A percentile compares a stretch with the other conserved stretches of the same genome.
These are phyloP conservation scores for Fusarium bulbicola DNA, from an alignment of 2,329 filamentous ascomycete species.

Conservation along the genomic window DNA sequence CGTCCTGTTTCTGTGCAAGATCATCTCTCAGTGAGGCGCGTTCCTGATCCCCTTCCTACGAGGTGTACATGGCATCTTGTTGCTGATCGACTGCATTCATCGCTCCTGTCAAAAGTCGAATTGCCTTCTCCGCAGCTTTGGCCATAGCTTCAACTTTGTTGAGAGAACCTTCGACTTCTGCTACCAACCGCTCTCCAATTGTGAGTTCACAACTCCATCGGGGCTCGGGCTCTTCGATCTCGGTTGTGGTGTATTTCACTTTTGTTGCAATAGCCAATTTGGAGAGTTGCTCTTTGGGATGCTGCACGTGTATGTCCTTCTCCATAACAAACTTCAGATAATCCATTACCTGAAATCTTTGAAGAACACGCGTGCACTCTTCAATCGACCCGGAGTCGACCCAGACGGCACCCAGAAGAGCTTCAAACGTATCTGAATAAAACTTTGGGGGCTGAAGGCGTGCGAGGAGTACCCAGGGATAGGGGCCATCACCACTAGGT, in stretches of 20 bases:
- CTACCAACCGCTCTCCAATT: conserved; percentile 58
- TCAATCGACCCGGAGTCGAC: conserved; percentile 76
- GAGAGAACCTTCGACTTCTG: conserved; percentile 56
- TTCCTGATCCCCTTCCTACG: neutral
- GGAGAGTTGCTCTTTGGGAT: conserved; percentile 76
- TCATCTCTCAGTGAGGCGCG: neutral
- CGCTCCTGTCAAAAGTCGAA: conserved; percentile 47
- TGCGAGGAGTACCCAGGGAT: conserved; percentile 81
- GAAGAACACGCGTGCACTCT: conserved; percentile 68
- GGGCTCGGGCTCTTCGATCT: conserved; percentile 29
- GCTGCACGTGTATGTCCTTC: conserved; percentile 64
- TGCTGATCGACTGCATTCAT: neutral
- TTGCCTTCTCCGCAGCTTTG: conserved; percentile 63
- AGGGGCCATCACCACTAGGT: conserved; percentile 48
- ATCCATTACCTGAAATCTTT: conserved; percentile 70
- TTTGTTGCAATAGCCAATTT: conserved; percentile 60
- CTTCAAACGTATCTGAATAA: conserved; percentile 85
- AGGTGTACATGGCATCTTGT: neutral
- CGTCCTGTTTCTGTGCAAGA: neutral
- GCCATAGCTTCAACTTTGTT: conserved; percentile 63
- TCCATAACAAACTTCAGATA: conserved; percentile 70
- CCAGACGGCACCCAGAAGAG: conserved; percentile 82
- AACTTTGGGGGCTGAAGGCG: conserved; percentile 76
- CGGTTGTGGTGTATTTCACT: conserved; percentile 62
- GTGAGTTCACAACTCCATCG: conserved; percentile 57